Base-by-base conservation (phyloP, 2,329 filamentous ascomycete genomes). In the Cordyceps pruinosa region DNA sequence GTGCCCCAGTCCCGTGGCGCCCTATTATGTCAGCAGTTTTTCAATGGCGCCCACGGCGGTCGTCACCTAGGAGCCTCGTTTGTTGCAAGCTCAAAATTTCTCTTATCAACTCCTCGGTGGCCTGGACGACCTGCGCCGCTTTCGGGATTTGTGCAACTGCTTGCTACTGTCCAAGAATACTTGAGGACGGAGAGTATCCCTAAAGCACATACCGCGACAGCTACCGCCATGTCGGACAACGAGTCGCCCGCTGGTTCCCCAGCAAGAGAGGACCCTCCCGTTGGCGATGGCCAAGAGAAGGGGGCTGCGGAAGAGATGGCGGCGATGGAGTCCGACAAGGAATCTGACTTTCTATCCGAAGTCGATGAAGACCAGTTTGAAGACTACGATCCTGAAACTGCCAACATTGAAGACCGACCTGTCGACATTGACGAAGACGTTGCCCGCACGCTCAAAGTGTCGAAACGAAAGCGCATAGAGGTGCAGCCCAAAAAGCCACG, bases 401-500 rank as follows among this genome's bases (percentile, higher is more conserved):
- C 83, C 59, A 82, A 84, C 50, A 79, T 85, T 39, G 82, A 85
- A 66, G 79, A 85, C 66, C 77, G 81, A 25, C 83, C 83, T 1
- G 77, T 85, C n/a, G 81, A 84, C 28, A 86, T 87, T 60, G 85
- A 87, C 64, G 84, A 87, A 64, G 83, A 86, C 61, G 77, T 82
- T 56, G 82, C 83, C 7, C 78, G 79, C 57, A 84, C 82, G 3
- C 70, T 87, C 32, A 87, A 87, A 68, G 83, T 82, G 0, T 77
- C 77, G n/a, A 86, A 84, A 71, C 73, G 83, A 58, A 87, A 86
- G 73, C 81, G 89, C 58, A 67, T 77, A 9, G 86, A 82, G 34
- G 85, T 85, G 52, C 83, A 81, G 30, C 79, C 77, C 44, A 89
- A 88, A 72, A 94, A 90, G 73, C 87, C 89, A 54, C 85, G 87